Evolutionary conservation across 257 asterid genomes (phyloP).

Genomic region (Coffea eugenioides): DNA sequence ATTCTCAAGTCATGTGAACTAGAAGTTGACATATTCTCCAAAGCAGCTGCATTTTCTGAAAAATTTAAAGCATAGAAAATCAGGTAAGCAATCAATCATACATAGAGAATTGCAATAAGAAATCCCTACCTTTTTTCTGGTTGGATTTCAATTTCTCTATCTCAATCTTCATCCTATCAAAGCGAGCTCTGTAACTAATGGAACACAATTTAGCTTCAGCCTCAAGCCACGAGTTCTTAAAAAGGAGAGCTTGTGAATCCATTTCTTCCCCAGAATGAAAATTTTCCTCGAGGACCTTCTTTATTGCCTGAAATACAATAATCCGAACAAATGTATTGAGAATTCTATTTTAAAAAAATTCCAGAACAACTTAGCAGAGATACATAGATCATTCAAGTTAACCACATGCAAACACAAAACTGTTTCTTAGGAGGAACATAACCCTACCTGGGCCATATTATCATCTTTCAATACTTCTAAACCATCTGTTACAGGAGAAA

Average conservation of each 20-base stretch:
- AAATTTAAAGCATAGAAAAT: slow-evolving; percentile 21
- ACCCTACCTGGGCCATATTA: slow-evolving; percentile 58
- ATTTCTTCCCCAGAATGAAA: slow-evolving; percentile 50
- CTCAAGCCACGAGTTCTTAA: slow-evolving; percentile 88
- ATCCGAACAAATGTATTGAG: neutral
- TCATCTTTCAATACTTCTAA: slow-evolving; percentile 42
- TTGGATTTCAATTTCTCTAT: slow-evolving; percentile 49
- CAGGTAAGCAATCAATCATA: slow-evolving; percentile 16
- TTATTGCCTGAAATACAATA: slow-evolving; percentile 59
- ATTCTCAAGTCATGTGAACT: slow-evolving; percentile 20
- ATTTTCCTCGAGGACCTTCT: slow-evolving; percentile 75
- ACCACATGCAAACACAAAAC: slow-evolving; percentile 4
- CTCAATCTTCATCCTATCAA: slow-evolving; percentile 63
- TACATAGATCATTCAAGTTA: slow-evolving; percentile 2
- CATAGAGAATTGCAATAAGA: neutral
- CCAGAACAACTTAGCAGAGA: too few relatives aligned
- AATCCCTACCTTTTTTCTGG: slow-evolving; percentile 51
- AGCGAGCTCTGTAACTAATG: slow-evolving; percentile 70
- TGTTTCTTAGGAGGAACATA: neutral
- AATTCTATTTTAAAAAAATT: neutral
- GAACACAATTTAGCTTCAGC: slow-evolving; percentile 91
- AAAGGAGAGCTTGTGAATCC: slow-evolving; percentile 61
- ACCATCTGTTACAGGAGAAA: slow-evolving; percentile 37
- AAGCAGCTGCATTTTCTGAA: slow-evolving; percentile 24
- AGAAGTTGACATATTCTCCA: slow-evolving; percentile 24